Evolutionary conservation across 371 early-diverging fungal genomes (phyloP), one percentile per base, ranked within the genome.

Genomic region (Mucor lusitanicus): DNA sequence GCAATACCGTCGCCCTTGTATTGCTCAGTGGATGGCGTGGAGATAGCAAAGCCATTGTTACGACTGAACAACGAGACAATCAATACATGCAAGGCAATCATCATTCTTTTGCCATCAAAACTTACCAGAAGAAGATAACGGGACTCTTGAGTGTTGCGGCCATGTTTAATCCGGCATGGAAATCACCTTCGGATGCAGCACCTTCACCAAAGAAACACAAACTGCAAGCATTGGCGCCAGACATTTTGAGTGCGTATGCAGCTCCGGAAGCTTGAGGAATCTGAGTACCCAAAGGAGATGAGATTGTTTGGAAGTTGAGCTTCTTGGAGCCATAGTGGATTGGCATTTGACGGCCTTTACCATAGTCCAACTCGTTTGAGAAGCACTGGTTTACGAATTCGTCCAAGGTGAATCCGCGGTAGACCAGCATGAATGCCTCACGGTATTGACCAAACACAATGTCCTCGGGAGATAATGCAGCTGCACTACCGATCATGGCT

Each of bases 281-380:
- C 81, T 99, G 98, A 12, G 99, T 98, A 33, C 92, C 98, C 57
- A 99, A 79, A 19, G 98, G 97, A 9, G 97, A 97, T 21, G 97
- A 97, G 61, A 99, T 98, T 9, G 99, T 98, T 75, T 97, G 96
- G 78, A 99, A 96, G 67, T 95, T 91, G 48, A 88, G 83, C 48
- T 86, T 87, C 68, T 84, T 85, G 25, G 91, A 89, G 5, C 98
- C 98, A 76, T 97, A 99, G 76, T 99, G 99, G 30, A 99, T 89
- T 25, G 99, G 99, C 99, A 99, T 99, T 77, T 98, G 98, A 21
- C 99, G 89, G 27, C 98, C 99, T 82, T 97, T 98, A 65, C 97
- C 97, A 60, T 83, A 74, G 78, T 97, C 99, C 42, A 78, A 63
- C 5, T 87, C 91, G 74, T 97, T 99, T 12, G 93, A 90, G 78